Evolutionary conservation across 2,329 filamentous ascomycete genomes (phyloP), one percentile per base, ranked within the genome.

Genomic region (Cercospora sp.): DNA sequence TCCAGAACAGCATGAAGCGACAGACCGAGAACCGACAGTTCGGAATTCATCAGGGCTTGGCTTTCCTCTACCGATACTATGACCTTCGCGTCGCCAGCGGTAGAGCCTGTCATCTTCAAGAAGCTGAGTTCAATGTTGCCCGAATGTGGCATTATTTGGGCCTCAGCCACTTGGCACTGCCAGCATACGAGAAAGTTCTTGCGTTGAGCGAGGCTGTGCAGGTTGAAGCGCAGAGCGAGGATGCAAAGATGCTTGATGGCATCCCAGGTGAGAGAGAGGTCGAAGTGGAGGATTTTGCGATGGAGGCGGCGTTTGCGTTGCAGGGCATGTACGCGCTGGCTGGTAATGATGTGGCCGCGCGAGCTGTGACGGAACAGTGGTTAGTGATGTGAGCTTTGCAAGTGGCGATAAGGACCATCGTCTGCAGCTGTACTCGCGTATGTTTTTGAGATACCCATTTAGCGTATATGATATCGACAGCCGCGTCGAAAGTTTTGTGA

Each of bases 1-100:
- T 97, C 45, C 92, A 97, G 78, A 91, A 95, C 77, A 90, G 91
- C 0, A 86, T 97, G 75, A 97, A 98, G 79, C 87, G 94, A 2
- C 92, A 96, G 78, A 89, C 91, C 0, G 92, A 94, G 59, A 98
- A 98, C 77, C 85, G 95, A 1, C 94, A 98, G 77, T 94, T 92
- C 76, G 87, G 93, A 48, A 88, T 97, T 51, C 85, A 92, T 71
- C 94, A 98, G 78, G 95, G 93, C 0, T 85, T 97, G 61, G 84
- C 89, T 0, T 97, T 97, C 75, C 80, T 98, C 66, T 87, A 90
- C 66, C 83, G 87, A 39, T 96, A 96, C 79, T 90, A 91, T 72
- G 83, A 87, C 2, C 77, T 87, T 28, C 85, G 91, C 28, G 81
- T 80, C 3, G 73, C 75, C 13, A 73, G 66, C 13, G 77, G 77